Conservation (phyloP, 2,329 filamentous ascomycete genomes). For the Fusarium vanettenii region DNA sequence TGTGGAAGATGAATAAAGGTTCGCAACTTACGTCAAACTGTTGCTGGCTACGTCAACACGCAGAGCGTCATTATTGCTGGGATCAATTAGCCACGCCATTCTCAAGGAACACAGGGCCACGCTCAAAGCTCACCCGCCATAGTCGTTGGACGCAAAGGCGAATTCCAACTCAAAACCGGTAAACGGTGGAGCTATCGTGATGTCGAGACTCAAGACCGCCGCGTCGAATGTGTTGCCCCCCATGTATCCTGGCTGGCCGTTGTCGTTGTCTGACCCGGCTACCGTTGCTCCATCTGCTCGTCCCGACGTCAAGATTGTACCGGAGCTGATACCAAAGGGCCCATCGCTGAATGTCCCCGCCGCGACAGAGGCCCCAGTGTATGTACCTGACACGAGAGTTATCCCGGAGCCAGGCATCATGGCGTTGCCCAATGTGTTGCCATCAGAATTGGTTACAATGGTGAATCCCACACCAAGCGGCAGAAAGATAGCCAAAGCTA, state of each 20-base stretch:
- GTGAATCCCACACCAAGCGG: not conserved
- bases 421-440: not conserved
- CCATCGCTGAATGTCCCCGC: slow-evolving; percentile 12
- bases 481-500: not conserved
- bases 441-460: not conserved
- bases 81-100: not conserved
- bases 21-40: not conserved
- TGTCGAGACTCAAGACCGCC: slow-evolving; percentile 15
- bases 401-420: slow-evolving; percentile 1
- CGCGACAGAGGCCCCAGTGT: not conserved
- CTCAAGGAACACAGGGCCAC: not conserved
- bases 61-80: slow-evolving; percentile 6
- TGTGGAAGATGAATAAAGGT: not conserved
- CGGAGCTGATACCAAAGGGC: slow-evolving; percentile 17
- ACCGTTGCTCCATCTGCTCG: not conserved
- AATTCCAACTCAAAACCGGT: slow-evolving; percentile 13
- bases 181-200: not conserved
- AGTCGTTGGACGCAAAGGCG: slow-evolving; percentile 25
- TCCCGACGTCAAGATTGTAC: slow-evolving; percentile 16
- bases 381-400: not conserved
- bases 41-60: not conserved
- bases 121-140: not conserved
- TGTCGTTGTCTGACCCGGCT: not conserved
- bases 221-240: not conserved
- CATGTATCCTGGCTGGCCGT: slow-evolving; percentile 7